Conservation (phyloP, 441 rosid genomes). For the Bruguiera hainesii region DNA sequence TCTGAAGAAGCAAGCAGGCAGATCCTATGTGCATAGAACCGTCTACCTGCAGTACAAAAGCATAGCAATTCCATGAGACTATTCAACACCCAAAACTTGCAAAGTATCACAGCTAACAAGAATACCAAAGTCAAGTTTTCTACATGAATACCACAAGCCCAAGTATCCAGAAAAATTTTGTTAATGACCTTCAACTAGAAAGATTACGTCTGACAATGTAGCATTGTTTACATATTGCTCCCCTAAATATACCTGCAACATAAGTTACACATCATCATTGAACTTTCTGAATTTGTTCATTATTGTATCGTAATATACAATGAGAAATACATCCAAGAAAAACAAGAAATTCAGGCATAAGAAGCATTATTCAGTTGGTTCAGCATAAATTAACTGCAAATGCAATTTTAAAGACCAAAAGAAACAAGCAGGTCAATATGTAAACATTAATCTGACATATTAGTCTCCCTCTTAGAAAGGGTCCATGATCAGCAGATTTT, state of each 20-base stretch:
- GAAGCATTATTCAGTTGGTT: too few relatives aligned
- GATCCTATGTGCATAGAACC: conserved; percentile 94
- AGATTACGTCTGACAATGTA: conserved; percentile 90
- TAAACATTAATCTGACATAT: too few relatives aligned
- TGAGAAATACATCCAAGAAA: neutral
- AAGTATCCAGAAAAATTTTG: conserved; percentile 14
- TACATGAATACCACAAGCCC: conserved; percentile 4
- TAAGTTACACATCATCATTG: conserved; percentile 8
- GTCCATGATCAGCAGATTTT: neutral
- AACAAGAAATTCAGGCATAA: neutral
- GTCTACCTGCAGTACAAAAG: conserved; percentile 57
- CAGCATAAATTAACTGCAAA: too few relatives aligned
- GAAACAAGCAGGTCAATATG: neutral
- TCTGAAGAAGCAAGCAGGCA: conserved; percentile 99
- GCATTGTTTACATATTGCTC: conserved; percentile 91
- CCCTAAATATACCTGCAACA: conserved; percentile 84
- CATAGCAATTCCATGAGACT: conserved; percentile 12
- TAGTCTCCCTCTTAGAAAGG: neutral
- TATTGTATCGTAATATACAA: neutral
- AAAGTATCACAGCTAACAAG: conserved; percentile 3
- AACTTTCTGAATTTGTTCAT: neutral
- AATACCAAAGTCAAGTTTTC: conserved; percentile 6
- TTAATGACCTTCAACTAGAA: conserved; percentile 91
- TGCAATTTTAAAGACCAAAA: too few relatives aligned
- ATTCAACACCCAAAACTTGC: conserved; percentile 8